Conservation (phyloP, 78 protist genomes). For the Trichosphaerium sp. region DNA sequence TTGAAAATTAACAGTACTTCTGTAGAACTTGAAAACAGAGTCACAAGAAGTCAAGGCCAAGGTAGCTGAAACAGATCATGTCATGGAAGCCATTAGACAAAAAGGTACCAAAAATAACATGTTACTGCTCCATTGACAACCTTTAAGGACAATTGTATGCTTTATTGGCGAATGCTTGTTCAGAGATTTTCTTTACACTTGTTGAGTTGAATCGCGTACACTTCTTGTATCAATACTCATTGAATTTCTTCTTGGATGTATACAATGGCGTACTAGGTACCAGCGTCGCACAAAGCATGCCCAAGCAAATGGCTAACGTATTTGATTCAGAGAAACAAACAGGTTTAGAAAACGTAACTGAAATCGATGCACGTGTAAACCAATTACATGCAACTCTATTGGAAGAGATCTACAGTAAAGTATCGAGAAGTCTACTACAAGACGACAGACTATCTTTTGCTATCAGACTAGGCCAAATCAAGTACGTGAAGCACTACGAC, state of each 20-base stretch:
- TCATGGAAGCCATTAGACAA: no score
- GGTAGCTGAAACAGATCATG: slow-evolving; percentile 59
- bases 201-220: slow-evolving; percentile 65
- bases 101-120: no score
- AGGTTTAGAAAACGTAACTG: no score
- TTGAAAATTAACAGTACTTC: slow-evolving; percentile 21
- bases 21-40: slow-evolving; percentile 50
- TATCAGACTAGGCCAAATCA: slow-evolving; percentile 66
- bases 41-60: slow-evolving; percentile 58
- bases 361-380: no score
- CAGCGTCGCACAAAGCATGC: no score
- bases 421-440: slow-evolving; percentile 54
- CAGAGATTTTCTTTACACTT: slow-evolving; percentile 72
- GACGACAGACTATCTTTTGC: slow-evolving; percentile 75
- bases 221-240: slow-evolving; percentile 83
- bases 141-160: no score
- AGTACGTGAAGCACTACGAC: no score
- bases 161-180: slow-evolving; percentile 57
- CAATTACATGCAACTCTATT: no score
- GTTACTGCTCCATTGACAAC: no score
- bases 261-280: slow-evolving; percentile 46
- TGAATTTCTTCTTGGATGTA: slow-evolving; percentile 70
- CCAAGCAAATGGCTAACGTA: no score
- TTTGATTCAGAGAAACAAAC: no score
- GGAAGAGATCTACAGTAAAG: slow-evolving; percentile 23